phyloP scores from a whole-genome alignment of 192 early-diverging fungal genomes.

The Funneliformis geosporum region DNA sequence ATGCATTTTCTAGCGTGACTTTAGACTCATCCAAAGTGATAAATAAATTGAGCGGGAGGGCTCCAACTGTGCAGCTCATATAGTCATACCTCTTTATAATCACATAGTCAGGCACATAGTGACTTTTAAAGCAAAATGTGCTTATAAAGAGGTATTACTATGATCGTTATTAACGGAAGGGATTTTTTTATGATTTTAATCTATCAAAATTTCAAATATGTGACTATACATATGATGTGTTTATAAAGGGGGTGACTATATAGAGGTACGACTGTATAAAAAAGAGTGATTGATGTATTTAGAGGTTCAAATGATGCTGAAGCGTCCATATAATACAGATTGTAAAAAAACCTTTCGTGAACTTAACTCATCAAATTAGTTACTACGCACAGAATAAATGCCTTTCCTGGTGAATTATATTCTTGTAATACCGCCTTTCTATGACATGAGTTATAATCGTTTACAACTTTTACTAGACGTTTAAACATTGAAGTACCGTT shows the following conservation, averaged over 20 bases:
- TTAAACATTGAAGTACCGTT: neutral
- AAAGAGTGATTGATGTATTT: neutral
- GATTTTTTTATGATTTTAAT: too few species aligned
- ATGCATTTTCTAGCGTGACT: neutral
- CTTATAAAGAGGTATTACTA: too few species aligned
- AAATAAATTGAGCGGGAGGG: neutral
- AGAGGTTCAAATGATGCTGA: neutral
- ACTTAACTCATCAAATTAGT: neutral
- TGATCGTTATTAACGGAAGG: too few species aligned
- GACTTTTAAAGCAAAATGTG: too few species aligned
- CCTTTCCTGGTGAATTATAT: neutral
- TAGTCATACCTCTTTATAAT: too few species aligned
- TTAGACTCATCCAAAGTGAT: neutral
- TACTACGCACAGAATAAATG: neutral
- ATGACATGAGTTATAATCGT: neutral
- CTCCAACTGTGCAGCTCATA: neutral
- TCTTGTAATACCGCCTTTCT: neutral
- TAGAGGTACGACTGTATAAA: too few species aligned
- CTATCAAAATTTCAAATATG: too few species aligned
- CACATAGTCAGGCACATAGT: too few species aligned
- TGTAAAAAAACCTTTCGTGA: neutral
- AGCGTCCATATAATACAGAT: neutral
- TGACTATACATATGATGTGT: too few species aligned
- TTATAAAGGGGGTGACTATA: too few species aligned
- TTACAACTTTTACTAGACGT: neutral